Percentiles rank a stretch among this genome's conserved stretches.
These are phyloP conservation scores for Fraxinus floribunda DNA, from an alignment of 305 asterid genomes.

Conservation along the genomic window DNA sequence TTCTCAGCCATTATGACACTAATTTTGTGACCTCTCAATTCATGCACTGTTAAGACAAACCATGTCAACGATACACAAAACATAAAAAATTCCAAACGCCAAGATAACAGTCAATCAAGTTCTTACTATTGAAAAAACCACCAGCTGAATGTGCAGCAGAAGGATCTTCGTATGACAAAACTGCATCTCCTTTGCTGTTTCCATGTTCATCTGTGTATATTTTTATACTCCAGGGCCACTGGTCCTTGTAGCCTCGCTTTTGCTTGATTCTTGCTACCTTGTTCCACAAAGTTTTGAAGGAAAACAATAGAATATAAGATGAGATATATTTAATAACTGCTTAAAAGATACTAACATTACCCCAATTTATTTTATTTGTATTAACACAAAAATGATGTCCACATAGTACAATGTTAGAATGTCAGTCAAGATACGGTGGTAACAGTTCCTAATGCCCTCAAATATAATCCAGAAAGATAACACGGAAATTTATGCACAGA, in stretches of 20 bases:
- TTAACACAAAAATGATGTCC: not conserved
- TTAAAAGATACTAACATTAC: not conserved
- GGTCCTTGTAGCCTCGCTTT: slow-evolving; percentile 97
- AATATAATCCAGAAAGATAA: not conserved
- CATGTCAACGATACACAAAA: not conserved
- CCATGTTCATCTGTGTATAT: slow-evolving; percentile 92
- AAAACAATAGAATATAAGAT: not conserved
- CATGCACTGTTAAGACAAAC: slow-evolving; percentile 51
- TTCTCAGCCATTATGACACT: slow-evolving; percentile 97
- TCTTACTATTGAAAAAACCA: slow-evolving; percentile 82
- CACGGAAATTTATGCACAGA: not conserved
- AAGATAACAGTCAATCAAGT: slow-evolving; percentile 8
- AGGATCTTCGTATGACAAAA: slow-evolving; percentile 94
- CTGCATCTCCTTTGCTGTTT: slow-evolving; percentile 96
- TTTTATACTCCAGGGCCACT: slow-evolving; percentile 99
- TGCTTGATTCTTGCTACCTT: slow-evolving; percentile 98
- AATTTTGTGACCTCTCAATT: slow-evolving; percentile 77
- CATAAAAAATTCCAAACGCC: not conserved
- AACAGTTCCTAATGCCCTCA: not conserved
- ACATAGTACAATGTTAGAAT: not conserved
- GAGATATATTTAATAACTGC: not conserved
- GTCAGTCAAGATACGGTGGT: not conserved
- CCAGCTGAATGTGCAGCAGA: slow-evolving; percentile 99
- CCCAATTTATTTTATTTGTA: not conserved
- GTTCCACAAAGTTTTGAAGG: too few species aligned